These are phyloP conservation scores for Xerocomellus intermedius DNA, from an alignment of 768 basidiomycete genomes.

Conservation along the genomic window DNA sequence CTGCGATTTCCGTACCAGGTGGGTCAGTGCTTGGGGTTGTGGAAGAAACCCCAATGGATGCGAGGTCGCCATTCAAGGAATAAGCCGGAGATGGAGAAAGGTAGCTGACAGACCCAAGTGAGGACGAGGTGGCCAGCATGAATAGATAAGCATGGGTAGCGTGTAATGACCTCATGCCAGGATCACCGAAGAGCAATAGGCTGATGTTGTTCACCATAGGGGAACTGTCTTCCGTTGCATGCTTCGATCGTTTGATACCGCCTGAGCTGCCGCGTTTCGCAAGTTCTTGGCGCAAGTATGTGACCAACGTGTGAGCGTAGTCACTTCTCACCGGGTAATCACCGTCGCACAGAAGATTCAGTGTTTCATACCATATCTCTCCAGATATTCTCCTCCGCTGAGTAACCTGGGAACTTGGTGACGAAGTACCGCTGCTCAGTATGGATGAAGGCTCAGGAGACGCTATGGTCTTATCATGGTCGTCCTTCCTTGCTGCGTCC, in stretches of 20 bases:
- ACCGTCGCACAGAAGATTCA: conserved; percentile 78
- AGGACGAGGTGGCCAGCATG: conserved; percentile 69
- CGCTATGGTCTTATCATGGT: conserved; percentile 8
- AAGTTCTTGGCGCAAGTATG: conserved; percentile 77
- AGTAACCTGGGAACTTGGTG: conserved; percentile 37
- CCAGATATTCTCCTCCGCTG: conserved; percentile 68
- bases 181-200: conserved; percentile 54
- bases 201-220: conserved; percentile 44
- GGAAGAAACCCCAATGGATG: conserved; percentile 28
- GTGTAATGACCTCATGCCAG: conserved; percentile 70
- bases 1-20: conserved; percentile 16
- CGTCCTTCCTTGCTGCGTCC: conserved; percentile 38
- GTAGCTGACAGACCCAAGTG: conserved; percentile 48
- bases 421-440: conserved; percentile 28
- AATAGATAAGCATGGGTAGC: conserved; percentile 80
- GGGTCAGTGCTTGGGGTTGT: conserved; percentile 34
- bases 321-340: conserved; percentile 78
- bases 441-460: conserved; percentile 26
- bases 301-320: conserved; percentile 69
- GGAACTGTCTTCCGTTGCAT: conserved; percentile 46
- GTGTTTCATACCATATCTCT: conserved; percentile 89
- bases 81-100: conserved; percentile 43
- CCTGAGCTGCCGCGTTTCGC: conserved; percentile 52
- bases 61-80: conserved; percentile 31
- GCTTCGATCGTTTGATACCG: conserved; percentile 45